phyloP scores from a whole-genome alignment of 306 rosid species.

The Medicago lupulina region DNA sequence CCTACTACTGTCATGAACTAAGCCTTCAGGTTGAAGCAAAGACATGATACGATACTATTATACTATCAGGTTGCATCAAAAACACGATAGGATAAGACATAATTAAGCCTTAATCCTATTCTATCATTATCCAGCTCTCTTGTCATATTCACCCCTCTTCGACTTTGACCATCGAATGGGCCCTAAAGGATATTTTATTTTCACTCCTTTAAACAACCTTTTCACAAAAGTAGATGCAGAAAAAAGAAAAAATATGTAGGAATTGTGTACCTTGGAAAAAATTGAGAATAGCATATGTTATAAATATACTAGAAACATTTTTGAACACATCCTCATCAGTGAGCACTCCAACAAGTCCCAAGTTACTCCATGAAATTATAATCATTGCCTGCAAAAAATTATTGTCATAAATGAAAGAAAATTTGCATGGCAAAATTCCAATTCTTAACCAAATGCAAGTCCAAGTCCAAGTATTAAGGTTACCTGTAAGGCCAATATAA shows the following conservation, averaged over 20 bases:
- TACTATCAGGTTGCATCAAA: too few species aligned
- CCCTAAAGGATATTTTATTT: too few species aligned
- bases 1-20: too few species aligned
- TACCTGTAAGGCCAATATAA: slow-evolving; percentile 97
- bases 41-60: too few species aligned
- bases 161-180: too few species aligned
- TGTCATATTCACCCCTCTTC: too few species aligned
- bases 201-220: background rate
- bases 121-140: too few species aligned
- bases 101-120: too few species aligned
- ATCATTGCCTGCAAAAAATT: slow-evolving; percentile 84
- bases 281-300: slow-evolving; percentile 86
- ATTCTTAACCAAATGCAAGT: slow-evolving; percentile 28
- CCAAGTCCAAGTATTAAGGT: slow-evolving; percentile 31
- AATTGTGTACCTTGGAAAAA: slow-evolving; percentile 78
- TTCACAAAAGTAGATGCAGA: background rate
- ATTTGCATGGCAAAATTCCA: slow-evolving; percentile 13
- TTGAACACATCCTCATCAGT: slow-evolving; percentile 76
- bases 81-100: too few species aligned
- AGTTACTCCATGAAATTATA: slow-evolving; percentile 88
- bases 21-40: too few species aligned
- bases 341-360: slow-evolving; percentile 70
- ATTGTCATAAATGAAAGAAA: slow-evolving; percentile 25
- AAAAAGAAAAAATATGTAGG: slow-evolving; percentile 16
- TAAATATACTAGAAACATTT: slow-evolving; percentile 83